Conservation (phyloP, 805 yeast genomes). For the Maudiozyma bulderi region DNA sequence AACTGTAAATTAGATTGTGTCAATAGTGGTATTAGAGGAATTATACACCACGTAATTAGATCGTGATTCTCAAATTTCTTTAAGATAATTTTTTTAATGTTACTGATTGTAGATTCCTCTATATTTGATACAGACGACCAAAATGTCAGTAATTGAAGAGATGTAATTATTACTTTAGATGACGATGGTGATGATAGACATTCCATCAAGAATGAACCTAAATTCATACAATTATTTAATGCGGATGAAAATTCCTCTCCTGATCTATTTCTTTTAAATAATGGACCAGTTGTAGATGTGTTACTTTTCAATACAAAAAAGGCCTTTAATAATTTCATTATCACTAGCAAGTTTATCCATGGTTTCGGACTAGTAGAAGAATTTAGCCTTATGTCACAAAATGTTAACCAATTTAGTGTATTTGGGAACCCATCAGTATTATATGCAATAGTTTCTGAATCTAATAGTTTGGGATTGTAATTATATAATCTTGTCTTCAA, state of each 20-base stretch:
- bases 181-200: slow-evolving; percentile 8
- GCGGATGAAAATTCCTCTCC: slow-evolving; percentile 7
- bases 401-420: slow-evolving; percentile 9
- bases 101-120: neutral
- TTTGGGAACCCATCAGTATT: neutral
- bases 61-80: slow-evolving; percentile 11
- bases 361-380: slow-evolving; percentile 2
- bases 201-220: slow-evolving; percentile 12
- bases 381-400: slow-evolving; percentile 12
- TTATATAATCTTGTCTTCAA: slow-evolving; percentile 7
- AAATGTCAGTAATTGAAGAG: slow-evolving; percentile 18
- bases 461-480: slow-evolving; percentile 7
- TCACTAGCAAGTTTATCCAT: slow-evolving; percentile 16
- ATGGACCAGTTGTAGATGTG: slow-evolving; percentile 2
- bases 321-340: slow-evolving; percentile 10
- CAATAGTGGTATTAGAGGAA: slow-evolving; percentile 17
- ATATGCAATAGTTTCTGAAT: neutral
- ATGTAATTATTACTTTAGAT: slow-evolving; percentile 5
- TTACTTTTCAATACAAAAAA: slow-evolving; percentile 8
- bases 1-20: slow-evolving; percentile 8
- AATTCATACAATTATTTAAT: slow-evolving; percentile 9
- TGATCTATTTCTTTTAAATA: slow-evolving; percentile 17
- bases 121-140: slow-evolving; percentile 6
- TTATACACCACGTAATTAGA: slow-evolving; percentile 14
- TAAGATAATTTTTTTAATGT: slow-evolving; percentile 8